phyloP scores from a whole-genome alignment of 1,139 yeast genomes.

The Zygosaccharomyces sapae region DNA sequence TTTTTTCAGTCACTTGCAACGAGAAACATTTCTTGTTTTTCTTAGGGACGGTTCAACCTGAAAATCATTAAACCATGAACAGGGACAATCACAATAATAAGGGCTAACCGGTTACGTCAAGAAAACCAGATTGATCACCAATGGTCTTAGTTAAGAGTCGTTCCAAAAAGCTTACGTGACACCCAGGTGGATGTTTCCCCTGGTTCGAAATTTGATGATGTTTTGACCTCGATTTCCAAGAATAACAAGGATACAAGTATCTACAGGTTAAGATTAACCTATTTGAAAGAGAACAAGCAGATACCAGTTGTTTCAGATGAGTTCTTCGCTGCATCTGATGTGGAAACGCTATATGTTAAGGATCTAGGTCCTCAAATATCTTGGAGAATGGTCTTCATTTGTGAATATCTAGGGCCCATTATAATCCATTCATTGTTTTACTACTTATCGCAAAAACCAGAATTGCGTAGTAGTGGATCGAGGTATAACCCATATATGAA shows the following conservation, averaged over 20 bases:
- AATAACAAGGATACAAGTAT: conserved; percentile 44
- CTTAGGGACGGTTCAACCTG: neutral
- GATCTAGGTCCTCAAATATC: conserved; percentile 92
- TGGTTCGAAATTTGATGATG: conserved; percentile 27
- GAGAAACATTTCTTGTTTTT: neutral
- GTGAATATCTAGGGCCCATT: conserved; percentile 89
- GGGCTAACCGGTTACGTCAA: neutral
- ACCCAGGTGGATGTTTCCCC: conserved; percentile 38
- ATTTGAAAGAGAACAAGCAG: conserved; percentile 30
- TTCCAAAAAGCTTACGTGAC: conserved; percentile 46
- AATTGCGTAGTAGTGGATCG: conserved; percentile 13
- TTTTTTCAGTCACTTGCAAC: conserved; percentile 10
- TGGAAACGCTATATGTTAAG: conserved; percentile 53
- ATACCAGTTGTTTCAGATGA: conserved; percentile 25
- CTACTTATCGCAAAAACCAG: conserved; percentile 22
- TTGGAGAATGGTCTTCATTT: conserved; percentile 82
- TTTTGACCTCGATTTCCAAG: conserved; percentile 42
- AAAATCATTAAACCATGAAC: neutral
- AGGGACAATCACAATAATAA: neutral
- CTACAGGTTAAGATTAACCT: conserved; percentile 42
- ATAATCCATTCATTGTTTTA: conserved; percentile 71
- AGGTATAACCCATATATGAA: conserved; percentile 25
- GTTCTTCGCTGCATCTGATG: conserved; percentile 34
- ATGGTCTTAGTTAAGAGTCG: conserved; percentile 47
- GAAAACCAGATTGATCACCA: conserved; percentile 14